A percentile compares a stretch with the other conserved stretches of the same genome.
These are phyloP conservation scores for Lentinula guzmanii DNA, from an alignment of 768 basidiomycete genomes.

Conservation along the genomic window DNA sequence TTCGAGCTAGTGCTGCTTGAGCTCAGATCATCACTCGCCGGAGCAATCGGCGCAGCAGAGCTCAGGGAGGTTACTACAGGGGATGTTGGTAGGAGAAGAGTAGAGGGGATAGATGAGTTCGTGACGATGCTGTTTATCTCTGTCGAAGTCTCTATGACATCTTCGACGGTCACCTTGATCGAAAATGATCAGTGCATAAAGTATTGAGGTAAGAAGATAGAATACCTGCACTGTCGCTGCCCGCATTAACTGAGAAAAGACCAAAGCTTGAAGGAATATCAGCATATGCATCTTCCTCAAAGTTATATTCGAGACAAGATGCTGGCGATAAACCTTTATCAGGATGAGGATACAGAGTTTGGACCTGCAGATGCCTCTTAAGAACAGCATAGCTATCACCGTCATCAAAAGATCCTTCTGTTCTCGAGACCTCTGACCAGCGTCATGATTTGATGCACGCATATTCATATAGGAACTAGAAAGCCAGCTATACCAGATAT, in stretches of 20 bases:
- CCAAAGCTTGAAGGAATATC: background rate
- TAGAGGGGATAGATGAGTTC: background rate
- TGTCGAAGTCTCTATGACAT: background rate
- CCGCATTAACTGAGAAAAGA: background rate
- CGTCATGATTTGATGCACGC: background rate
- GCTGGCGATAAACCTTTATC: background rate
- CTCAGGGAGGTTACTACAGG: background rate
- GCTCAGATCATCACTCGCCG: background rate
- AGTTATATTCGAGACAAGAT: background rate
- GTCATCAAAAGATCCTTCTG: slow-evolving; percentile 1
- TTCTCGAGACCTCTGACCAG: slow-evolving; percentile 1
- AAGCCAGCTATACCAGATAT: no score
- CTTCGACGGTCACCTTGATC: background rate
- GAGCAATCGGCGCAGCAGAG: background rate
- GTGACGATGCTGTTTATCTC: background rate
- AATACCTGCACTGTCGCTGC: background rate
- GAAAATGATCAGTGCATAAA: background rate
- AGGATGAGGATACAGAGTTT: no score
- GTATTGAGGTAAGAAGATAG: background rate
- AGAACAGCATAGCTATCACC: slow-evolving; percentile 13
- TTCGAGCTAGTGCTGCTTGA: background rate
- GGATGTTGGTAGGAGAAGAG: background rate
- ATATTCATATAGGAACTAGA: background rate
- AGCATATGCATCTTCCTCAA: slow-evolving; percentile 3
- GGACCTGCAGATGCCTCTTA: no score